Evolutionary conservation across 108 stramenopile genomes (phyloP), one percentile per base, ranked within the genome.

Genomic region (Fragilariopsis cylindrus): DNA sequence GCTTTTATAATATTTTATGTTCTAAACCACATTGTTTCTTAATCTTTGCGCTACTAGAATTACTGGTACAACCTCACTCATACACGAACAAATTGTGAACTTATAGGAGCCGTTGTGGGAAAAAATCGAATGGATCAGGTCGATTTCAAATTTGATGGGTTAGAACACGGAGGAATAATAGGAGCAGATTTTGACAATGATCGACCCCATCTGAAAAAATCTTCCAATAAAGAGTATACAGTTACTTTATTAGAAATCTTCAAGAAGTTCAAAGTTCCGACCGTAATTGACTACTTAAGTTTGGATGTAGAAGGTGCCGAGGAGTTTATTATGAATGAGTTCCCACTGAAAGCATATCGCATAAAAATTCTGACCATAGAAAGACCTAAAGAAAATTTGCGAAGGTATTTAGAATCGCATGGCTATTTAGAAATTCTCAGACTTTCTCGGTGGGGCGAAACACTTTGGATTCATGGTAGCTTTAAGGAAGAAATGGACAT

Each of bases 221-320:
- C 15, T 43, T 70, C 63, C 13, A 75, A 44, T 5, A 54, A 72
- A 63, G 75, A 64, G 42, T 79, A 76, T 53, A 83, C 77, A 5
- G 85, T 88, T n/a, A 69, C 82, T 11, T 46, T 88, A 41, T 18
- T 44, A 3, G 82, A 86, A 55, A 75, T 91, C 41, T 72, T 90
- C 12, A 40, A 84, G 16, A 63, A 63, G 39, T 52, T 81, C 62
- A 9, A 83, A 19, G 87, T 77, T 13, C 90, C 90, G 41, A 70
- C 43, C 5, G 42, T 41, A 49, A 91, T 91, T 69, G 90, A 91
- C 60, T 91, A 91, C 65, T 39, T 91, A 21, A 79, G 76, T 9
- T 65, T 91, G 50, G 90, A 91, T 63, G 84, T 91, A 11, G 90
- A 91, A 73, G 90, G 90, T 12, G 87, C 90, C 4, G 90, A 91